Base-by-base conservation (phyloP, 495 filamentous ascomycete species). In the Talaromyces liani region DNA sequence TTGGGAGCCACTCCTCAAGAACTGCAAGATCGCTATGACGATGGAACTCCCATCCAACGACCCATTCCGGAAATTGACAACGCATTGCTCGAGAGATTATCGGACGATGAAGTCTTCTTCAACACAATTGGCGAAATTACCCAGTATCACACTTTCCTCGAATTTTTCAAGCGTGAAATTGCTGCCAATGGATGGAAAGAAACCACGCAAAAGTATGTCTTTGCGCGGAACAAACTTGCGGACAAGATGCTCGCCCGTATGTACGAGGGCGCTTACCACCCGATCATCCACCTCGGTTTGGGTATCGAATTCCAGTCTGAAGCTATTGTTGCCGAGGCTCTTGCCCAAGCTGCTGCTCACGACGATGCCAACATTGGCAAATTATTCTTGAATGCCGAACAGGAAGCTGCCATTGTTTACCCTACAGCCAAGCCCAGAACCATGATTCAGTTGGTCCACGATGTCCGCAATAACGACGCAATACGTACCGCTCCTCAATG, bases 221-320 rank as follows among this genome's bases (percentile, higher is more conserved):
- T 78, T 62, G 55, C 27, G 16, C 54, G 72, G 20, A 67, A 62
- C 25, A 9, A 25, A 9, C 14, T 65, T n/a, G 73, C 73, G 18
- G 69, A 75, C 22, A n/a, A 22, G 6, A 65, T 77, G 62, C 64
- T 75, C 6, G 57, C 64, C 4, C 63, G 63, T 12, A 62, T 76
- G 65, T 74, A 65, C 62, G 73, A 68, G 27, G 73, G 73, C 12
- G 12, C 65, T 4, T 67, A 60, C 55, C 76, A 77, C 62, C 70
- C 76, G 9, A 64, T 79, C 60, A 79, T 79, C 65, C 76, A 77
- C 53, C 63, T 79, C 18, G 73, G 71, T n/a, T 67, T 73, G n/a
- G 76, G 70, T 33, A 54, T 77, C 36, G 76, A 79, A 61, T 79
- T 77, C 61, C 63, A 73, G 22, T 73, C 71, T 62, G 70, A 75